Percentiles rank a stretch among this genome's conserved stretches.
Conservation (phyloP, 2,329 filamentous ascomycete species). For the Apiospora aurea region DNA sequence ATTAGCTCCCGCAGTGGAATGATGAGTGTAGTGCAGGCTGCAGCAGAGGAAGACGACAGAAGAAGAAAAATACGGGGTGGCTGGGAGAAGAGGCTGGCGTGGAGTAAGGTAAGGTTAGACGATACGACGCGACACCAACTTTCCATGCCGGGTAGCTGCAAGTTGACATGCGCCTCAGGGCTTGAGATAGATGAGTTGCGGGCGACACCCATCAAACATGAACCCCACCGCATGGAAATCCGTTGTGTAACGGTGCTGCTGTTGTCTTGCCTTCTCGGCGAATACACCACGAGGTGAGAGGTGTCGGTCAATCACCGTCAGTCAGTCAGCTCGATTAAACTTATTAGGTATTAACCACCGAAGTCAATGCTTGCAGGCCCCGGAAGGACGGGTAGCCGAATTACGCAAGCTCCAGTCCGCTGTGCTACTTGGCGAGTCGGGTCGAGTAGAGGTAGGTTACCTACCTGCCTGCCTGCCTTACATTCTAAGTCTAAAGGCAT, state of each 20-base stretch:
- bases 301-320: neutral
- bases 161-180: constrained; percentile 10
- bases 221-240: neutral
- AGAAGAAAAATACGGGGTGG: neutral
- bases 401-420: constrained; percentile 9
- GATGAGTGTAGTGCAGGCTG: neutral
- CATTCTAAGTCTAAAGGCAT: neutral
- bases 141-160: neutral
- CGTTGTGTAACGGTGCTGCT: constrained; percentile 6
- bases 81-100: constrained; percentile 16
- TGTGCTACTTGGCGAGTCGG: constrained; percentile 4
- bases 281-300: constrained; percentile 21
- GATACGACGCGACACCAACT: neutral
- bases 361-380: neutral
- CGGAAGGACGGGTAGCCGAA: neutral
- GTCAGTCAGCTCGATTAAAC: constrained; percentile 2
- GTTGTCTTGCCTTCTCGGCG: constrained; percentile 13
- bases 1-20: constrained; percentile 18
- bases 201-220: constrained; percentile 13
- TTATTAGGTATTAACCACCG: neutral
- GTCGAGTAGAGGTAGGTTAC: neutral
- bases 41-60: neutral
- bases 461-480: neutral
- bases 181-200: neutral
- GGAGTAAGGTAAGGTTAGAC: constrained; percentile 2